Evolutionary conservation across 1,284 basidiomycete genomes (phyloP).

Genomic region (Rhizoctonia solani): DNA sequence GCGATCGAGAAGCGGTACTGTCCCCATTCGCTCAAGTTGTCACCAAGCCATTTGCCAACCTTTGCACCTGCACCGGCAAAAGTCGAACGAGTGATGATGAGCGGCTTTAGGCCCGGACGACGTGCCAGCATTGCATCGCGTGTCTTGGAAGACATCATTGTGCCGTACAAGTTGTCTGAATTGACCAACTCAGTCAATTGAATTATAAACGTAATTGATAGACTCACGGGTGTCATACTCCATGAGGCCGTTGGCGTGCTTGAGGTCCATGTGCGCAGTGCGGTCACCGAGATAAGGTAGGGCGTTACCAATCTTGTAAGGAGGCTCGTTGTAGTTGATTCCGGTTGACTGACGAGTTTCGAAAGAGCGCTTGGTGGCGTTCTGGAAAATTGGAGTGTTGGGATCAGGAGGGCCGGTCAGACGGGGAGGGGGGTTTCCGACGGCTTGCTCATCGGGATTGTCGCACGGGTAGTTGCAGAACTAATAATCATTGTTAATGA

Average conservation of each 20-base stretch:
- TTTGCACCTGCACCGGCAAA: conserved; percentile 67
- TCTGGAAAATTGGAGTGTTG: conserved; percentile 56
- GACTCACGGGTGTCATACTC: conserved; percentile 62
- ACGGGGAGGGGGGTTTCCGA: conserved; percentile 58
- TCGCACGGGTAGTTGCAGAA: conserved; percentile 64
- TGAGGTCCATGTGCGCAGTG: conserved; percentile 51
- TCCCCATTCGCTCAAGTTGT: conserved; percentile 50
- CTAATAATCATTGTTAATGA: conserved; percentile 49
- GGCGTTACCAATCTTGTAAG: conserved; percentile 36
- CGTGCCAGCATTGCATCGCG: conserved; percentile 63
- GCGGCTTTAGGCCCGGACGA: conserved; percentile 60
- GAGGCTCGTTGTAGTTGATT: conserved; percentile 34
- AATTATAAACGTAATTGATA: neutral
- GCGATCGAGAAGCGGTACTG: conserved; percentile 54
- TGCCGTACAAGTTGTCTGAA: conserved; percentile 66
- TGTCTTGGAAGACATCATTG: conserved; percentile 69
- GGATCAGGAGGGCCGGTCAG: conserved; percentile 55
- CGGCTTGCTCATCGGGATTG: conserved; percentile 61
- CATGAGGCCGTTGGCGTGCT: conserved; percentile 63
- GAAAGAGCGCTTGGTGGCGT: conserved; percentile 13
- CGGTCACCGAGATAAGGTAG: conserved; percentile 41
- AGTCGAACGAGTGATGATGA: conserved; percentile 73
- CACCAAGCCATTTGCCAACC: conserved; percentile 73
- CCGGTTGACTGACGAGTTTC: conserved; percentile 4
- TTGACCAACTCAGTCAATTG: neutral